These are phyloP conservation scores for Penicillium hesseltinei DNA, from an alignment of 2,329 filamentous ascomycete genomes.

Conservation along the genomic window DNA sequence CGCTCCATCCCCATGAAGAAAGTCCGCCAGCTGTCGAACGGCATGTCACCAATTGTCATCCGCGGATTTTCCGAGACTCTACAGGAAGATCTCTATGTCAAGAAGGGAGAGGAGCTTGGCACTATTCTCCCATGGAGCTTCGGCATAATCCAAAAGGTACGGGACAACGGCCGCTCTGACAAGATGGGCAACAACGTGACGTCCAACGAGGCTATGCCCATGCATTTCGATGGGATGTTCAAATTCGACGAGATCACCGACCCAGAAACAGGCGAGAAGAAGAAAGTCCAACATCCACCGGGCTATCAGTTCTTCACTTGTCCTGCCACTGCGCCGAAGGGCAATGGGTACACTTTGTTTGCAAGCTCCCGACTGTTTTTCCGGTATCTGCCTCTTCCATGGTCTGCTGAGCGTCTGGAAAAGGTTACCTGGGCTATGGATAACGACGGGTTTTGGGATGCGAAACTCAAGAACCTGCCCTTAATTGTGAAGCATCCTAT, in stretches of 20 bases:
- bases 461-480: slow-evolving; percentile 45
- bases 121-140: slow-evolving; percentile 54
- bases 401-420: slow-evolving; percentile 20
- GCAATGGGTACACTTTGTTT: slow-evolving; percentile 57
- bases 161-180: slow-evolving; percentile 47
- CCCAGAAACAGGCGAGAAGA: slow-evolving; percentile 41
- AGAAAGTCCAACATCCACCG: slow-evolving; percentile 46
- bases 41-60: slow-evolving; percentile 54
- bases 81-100: slow-evolving; percentile 47
- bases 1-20: slow-evolving; percentile 25
- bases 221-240: slow-evolving; percentile 59
- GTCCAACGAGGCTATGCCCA: slow-evolving; percentile 56
- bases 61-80: slow-evolving; percentile 53
- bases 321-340: slow-evolving; percentile 43
- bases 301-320: slow-evolving; percentile 56
- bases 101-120: slow-evolving; percentile 51
- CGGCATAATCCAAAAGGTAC: slow-evolving; percentile 52
- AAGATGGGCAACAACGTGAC: slow-evolving; percentile 54
- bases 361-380: slow-evolving; percentile 53
- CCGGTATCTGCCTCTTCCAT: slow-evolving; percentile 44
- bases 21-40: slow-evolving; percentile 45
- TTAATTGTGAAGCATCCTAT: slow-evolving; percentile 49
- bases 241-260: slow-evolving; percentile 48
- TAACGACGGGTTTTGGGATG: slow-evolving; percentile 50
- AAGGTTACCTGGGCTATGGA: slow-evolving; percentile 47